phyloP scores from a whole-genome alignment of 2,329 filamentous ascomycete species.

The Aschersonia sp. region DNA sequence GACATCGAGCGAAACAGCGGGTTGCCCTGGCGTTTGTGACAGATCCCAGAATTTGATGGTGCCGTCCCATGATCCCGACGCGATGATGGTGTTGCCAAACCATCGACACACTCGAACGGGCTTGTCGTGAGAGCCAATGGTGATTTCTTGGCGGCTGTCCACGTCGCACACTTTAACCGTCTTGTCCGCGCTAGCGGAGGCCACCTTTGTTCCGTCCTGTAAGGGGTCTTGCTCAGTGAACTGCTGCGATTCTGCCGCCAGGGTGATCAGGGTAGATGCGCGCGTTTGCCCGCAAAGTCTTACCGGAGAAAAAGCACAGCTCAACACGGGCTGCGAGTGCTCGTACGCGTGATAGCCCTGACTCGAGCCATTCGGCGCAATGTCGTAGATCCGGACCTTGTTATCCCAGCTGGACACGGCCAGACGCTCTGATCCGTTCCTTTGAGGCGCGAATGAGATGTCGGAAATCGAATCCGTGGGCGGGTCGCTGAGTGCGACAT shows the following conservation, averaged over 20 bases:
- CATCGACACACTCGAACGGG: slow-evolving; percentile 68
- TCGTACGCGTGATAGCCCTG: slow-evolving; percentile 77
- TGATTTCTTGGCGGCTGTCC: slow-evolving; percentile 45
- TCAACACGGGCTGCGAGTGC: slow-evolving; percentile 72
- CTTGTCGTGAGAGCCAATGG: slow-evolving; percentile 74
- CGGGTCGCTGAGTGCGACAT: slow-evolving; percentile 63
- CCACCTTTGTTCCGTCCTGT: slow-evolving; percentile 84
- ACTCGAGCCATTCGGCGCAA: slow-evolving; percentile 61
- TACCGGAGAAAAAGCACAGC: slow-evolving; percentile 80
- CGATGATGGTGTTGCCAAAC: slow-evolving; percentile 67
- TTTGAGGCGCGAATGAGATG: slow-evolving; percentile 61
- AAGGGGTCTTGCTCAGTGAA: background rate
- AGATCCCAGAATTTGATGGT: slow-evolving; percentile 83
- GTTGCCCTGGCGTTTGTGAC: slow-evolving; percentile 36
- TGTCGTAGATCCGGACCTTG: slow-evolving; percentile 93
- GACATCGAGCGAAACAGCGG: slow-evolving; percentile 49
- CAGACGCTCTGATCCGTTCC: slow-evolving; percentile 52
- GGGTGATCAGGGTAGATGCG: background rate
- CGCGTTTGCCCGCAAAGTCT: slow-evolving; percentile 10
- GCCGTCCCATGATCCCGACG: slow-evolving; percentile 89
- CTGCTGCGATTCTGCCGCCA: background rate
- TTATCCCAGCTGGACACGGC: slow-evolving; percentile 95
- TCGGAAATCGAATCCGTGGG: slow-evolving; percentile 86
- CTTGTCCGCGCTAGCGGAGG: slow-evolving; percentile 83
- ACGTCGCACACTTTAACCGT: slow-evolving; percentile 80